Evolutionary conservation across 1,284 basidiomycete species (phyloP).

Genomic region (Heterobasidion irregulare): DNA sequence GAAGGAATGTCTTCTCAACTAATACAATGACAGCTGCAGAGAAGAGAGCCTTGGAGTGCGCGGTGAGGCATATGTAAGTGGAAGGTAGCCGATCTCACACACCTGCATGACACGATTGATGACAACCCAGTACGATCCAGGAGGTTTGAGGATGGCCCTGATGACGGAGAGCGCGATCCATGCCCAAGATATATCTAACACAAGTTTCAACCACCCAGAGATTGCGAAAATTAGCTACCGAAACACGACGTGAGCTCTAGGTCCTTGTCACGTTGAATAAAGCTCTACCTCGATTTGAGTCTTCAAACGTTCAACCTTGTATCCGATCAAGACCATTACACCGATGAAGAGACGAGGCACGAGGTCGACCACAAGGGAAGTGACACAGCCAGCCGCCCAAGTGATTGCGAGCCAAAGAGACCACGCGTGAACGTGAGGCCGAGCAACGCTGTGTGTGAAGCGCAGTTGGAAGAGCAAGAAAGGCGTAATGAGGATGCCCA

Average conservation of each 20-base stretch:
- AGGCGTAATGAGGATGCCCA: constrained; percentile 58
- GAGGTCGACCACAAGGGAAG: constrained; percentile 56
- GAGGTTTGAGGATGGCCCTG: constrained; percentile 45
- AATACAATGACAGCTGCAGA: constrained; percentile 53
- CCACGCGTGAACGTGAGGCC: constrained; percentile 56
- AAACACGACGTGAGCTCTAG: constrained; percentile 5
- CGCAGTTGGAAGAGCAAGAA: constrained; percentile 57
- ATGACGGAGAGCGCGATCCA: constrained; percentile 66
- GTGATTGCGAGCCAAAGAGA: constrained; percentile 64
- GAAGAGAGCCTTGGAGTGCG: constrained; percentile 48
- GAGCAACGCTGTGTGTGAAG: constrained; percentile 40
- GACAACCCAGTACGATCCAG: constrained; percentile 57
- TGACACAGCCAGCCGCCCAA: constrained; percentile 58
- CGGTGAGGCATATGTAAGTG: background rate
- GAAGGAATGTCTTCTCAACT: constrained; percentile 63
- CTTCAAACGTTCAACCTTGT: constrained; percentile 55
- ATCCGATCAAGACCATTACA: constrained; percentile 45
- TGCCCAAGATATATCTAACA: constrained; percentile 55
- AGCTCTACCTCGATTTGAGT: constrained; percentile 54
- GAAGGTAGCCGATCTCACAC: constrained; percentile 20
- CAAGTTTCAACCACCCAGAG: constrained; percentile 60
- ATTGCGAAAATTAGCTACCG: constrained; percentile 60
- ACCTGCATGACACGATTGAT: constrained; percentile 61
- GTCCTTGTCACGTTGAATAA: background rate
- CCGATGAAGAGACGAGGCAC: constrained; percentile 50